A percentile compares a stretch with the other conserved stretches of the same genome.
Evolutionary conservation across 495 filamentous ascomycete genomes (phyloP).

Genomic region (Clohesyomyces aquaticus): DNA sequence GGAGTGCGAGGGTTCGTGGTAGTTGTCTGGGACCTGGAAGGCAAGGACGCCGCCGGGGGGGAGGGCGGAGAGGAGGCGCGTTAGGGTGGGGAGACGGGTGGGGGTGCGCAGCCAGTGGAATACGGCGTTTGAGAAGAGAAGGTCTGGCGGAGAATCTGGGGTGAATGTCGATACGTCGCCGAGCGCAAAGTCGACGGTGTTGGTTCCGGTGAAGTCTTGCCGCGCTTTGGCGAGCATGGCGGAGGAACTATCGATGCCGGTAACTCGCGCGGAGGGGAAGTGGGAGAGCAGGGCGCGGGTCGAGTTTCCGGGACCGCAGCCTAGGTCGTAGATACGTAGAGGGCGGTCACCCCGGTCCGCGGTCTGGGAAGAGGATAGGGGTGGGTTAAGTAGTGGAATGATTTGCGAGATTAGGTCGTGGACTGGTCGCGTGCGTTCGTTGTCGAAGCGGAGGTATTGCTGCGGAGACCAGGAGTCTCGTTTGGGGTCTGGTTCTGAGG

Average conservation of each 20-base stretch:
- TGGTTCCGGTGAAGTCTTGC: not conserved
- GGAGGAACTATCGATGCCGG: conserved; percentile 58
- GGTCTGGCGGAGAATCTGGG: conserved; percentile 45
- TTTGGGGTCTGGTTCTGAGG: not conserved
- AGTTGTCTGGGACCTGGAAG: conserved; percentile 60
- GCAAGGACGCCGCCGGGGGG: conserved; percentile 55
- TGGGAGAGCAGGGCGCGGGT: conserved; percentile 51
- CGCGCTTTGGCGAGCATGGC: conserved; percentile 59
- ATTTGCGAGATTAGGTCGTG: conserved; percentile 56
- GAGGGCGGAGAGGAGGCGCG: conserved; percentile 49
- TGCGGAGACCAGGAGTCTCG: not conserved
- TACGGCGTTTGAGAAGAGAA: conserved; percentile 60
- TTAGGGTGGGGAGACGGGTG: conserved; percentile 52
- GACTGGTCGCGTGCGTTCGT: conserved; percentile 47
- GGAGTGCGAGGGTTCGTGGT: conserved; percentile 53
- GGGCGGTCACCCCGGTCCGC: too few species aligned
- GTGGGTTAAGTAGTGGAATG: conserved; percentile 43
- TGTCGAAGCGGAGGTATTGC: not conserved
- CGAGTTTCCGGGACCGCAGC: conserved; percentile 61
- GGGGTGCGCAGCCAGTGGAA: conserved; percentile 58
- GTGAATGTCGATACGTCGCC: conserved; percentile 46
- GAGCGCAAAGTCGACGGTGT: conserved; percentile 20
- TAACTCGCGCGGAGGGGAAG: conserved; percentile 53
- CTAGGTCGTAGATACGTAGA: conserved; percentile 57
- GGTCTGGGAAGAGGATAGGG: too few species aligned